These are phyloP conservation scores for Cercospora nicotianae DNA, from an alignment of 2,329 filamentous ascomycete genomes.

Conservation along the genomic window DNA sequence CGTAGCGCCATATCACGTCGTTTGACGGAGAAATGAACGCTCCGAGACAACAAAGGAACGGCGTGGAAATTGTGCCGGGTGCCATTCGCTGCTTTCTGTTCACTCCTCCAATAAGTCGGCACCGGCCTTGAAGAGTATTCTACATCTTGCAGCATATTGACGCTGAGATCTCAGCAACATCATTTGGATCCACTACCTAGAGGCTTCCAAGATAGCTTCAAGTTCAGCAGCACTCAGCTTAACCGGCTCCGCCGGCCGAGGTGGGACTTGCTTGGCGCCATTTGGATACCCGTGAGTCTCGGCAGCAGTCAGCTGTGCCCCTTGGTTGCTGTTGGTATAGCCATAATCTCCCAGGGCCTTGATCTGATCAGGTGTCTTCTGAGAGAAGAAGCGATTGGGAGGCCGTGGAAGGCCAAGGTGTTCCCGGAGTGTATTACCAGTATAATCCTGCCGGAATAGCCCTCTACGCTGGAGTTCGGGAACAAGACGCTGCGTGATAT, in stretches of 20 bases:
- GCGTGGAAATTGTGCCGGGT: background rate
- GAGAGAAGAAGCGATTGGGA: conserved; percentile 29
- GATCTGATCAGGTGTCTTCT: conserved; percentile 16
- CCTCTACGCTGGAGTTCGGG: conserved; percentile 30
- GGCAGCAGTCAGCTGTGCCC: conserved; percentile 18
- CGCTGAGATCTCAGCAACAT: background rate
- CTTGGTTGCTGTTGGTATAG: conserved; percentile 1
- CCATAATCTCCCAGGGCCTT: conserved; percentile 14
- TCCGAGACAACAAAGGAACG: background rate
- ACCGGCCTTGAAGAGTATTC: background rate
- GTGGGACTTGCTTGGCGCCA: conserved; percentile 12
- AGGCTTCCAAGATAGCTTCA: conserved; percentile 17
- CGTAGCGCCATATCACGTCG: background rate
- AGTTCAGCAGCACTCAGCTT: conserved; percentile 11
- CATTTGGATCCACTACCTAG: background rate
- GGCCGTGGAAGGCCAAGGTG: conserved; percentile 31
- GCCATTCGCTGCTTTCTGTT: background rate
- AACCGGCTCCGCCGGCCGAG: background rate
- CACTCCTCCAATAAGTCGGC: background rate
- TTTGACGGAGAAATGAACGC: background rate
- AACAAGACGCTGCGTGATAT: conserved; percentile 28
- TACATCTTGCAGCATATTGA: background rate
- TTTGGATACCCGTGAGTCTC: conserved; percentile 10
- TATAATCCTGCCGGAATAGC: conserved; percentile 30
- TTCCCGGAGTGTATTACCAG: conserved; percentile 29